Conservation (phyloP, 2,329 filamentous ascomycete genomes). For the Aspergillus quadrilineatus region DNA sequence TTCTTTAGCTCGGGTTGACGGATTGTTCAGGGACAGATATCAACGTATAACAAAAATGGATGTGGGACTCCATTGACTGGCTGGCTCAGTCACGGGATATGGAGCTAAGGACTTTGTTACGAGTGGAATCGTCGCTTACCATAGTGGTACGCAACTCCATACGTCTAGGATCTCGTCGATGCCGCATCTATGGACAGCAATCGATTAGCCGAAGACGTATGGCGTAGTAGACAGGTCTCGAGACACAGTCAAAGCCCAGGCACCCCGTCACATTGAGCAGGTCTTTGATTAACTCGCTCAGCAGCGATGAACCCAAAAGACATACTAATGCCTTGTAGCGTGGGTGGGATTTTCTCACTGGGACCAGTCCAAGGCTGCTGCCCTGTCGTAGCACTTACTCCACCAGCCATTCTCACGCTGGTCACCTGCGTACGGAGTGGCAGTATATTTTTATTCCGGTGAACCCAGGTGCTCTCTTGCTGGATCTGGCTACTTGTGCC, state of each 20-base stretch:
- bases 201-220: constrained; percentile 45
- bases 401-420: too few species aligned
- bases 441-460: too few species aligned
- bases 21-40: constrained; percentile 32
- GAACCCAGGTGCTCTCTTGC: too few species aligned
- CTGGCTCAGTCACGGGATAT: constrained; percentile 39
- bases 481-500: too few species aligned
- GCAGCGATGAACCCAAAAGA: constrained; percentile 27
- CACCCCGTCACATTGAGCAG: constrained; percentile 25
- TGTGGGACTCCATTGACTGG: constrained; percentile 38
- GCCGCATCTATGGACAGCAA: constrained; percentile 29
- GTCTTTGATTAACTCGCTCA: constrained; percentile 35
- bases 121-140: background rate
- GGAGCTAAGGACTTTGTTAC: constrained; percentile 20
- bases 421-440: too few species aligned
- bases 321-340: too few species aligned
- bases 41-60: constrained; percentile 37
- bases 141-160: constrained; percentile 22
- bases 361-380: too few species aligned
- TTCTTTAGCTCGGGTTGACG: constrained; percentile 33
- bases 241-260: constrained; percentile 28
- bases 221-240: constrained; percentile 33
- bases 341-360: too few species aligned
- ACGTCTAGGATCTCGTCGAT: constrained; percentile 34
- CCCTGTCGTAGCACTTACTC: too few species aligned